Evolutionary conservation across 1,139 yeast species (phyloP), one percentile per base, ranked within the genome.

Genomic region (Pneumocystis canis): DNA sequence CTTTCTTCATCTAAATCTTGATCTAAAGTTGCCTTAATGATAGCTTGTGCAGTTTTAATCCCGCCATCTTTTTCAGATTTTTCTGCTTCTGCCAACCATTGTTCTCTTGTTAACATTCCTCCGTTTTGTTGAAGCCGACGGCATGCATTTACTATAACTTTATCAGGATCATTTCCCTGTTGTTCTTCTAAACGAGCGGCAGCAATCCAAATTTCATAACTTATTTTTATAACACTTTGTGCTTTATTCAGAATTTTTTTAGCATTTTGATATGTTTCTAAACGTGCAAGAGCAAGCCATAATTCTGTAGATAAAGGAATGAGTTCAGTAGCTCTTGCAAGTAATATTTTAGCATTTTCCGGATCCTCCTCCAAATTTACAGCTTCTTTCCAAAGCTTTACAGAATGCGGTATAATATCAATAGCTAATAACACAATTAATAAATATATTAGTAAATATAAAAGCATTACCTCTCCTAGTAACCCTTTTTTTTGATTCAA

Each of bases 121-220:
- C 72, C 72, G 31, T 71, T 69, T 0, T 68, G 68, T 9, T 72
- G 72, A 33, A 77, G 71, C 60, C 82, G 81, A 53, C 77, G 73
- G 28, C 82, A 74, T 5, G 87, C 90, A 66, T 81, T 81, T 7
- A 72, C 74, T 61, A 87, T 70, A 58, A 84, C 69, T 64, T 74
- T 77, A 6, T 69, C 71, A 31, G 83, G 75, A 65, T 79, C 79
- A 1, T 79, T 69, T 6, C 72, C 75, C 0, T 72, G 71, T 62
- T 80, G 76, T 70, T 88, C 95, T 72, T 89, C 95, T 18, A 89
- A 71, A 65, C 83, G 80, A 1, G 84, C 80, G 1, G 89, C 90
- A 0, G 84, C 78, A 1, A 88, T 74, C 94, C 95, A 88, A 0
- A 89, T 78, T 33, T 78, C 77, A 59, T 78, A 74, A n/a, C 82